Percentiles rank a stretch among this genome's conserved stretches.
phyloP scores from a whole-genome alignment of 495 filamentous ascomycete genomes.

The Penicillium riverlandense region DNA sequence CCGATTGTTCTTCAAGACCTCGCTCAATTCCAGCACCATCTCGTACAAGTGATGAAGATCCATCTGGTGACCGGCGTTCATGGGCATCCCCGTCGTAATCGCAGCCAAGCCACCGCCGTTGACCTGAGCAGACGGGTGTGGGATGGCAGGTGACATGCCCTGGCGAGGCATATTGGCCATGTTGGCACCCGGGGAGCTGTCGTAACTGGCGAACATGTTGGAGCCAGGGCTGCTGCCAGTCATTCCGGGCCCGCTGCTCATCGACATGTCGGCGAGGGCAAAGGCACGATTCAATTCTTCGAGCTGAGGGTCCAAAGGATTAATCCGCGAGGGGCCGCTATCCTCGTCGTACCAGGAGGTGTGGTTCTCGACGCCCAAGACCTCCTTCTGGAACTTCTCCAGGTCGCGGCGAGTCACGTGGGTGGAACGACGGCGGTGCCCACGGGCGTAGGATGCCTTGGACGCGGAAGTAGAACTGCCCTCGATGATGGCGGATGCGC shows the following conservation, averaged over 20 bases:
- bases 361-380: slow-evolving; percentile 31
- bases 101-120: slow-evolving; percentile 55
- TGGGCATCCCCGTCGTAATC: slow-evolving; percentile 49
- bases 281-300: slow-evolving; percentile 33
- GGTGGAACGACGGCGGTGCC: slow-evolving; percentile 41
- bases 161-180: slow-evolving; percentile 31
- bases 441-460: slow-evolving; percentile 36
- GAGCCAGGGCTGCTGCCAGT: slow-evolving; percentile 19
- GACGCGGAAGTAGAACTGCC: slow-evolving; percentile 24
- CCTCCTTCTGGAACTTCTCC: slow-evolving; percentile 37
- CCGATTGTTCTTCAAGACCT: slow-evolving; percentile 68
- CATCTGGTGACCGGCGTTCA: slow-evolving; percentile 77
- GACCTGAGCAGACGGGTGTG: slow-evolving; percentile 33
- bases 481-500: slow-evolving; percentile 32
- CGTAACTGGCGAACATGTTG: slow-evolving; percentile 29
- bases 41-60: slow-evolving; percentile 80
- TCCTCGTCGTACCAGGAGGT: slow-evolving; percentile 28
- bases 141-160: slow-evolving; percentile 25
- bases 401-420: slow-evolving; percentile 39
- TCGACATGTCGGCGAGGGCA: slow-evolving; percentile 25
- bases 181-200: slow-evolving; percentile 23
- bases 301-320: slow-evolving; percentile 28
- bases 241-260: slow-evolving; percentile 30
- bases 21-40: slow-evolving; percentile 74
- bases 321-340: slow-evolving; percentile 13